phyloP scores from a whole-genome alignment of 2,329 filamentous ascomycete genomes.

The Pyricularia sp. region DNA sequence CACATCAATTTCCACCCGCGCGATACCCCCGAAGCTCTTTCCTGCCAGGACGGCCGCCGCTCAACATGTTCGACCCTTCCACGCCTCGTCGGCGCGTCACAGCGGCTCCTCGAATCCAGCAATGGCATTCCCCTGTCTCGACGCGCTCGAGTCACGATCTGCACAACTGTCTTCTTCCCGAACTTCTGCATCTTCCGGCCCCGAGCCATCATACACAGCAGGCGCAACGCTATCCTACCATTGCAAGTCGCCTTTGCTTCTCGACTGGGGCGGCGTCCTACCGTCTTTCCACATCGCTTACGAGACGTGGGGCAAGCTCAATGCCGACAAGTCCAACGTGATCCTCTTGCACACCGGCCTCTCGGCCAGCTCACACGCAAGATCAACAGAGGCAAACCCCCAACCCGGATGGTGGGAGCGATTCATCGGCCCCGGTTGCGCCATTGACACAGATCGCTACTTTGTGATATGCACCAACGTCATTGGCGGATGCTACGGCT shows the following conservation, averaged over 20 bases:
- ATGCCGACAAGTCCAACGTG: conserved; percentile 73
- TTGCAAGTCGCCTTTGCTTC: conserved; percentile 62
- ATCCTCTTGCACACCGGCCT: conserved; percentile 90
- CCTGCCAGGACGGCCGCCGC: not conserved
- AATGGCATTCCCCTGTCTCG: conserved; percentile 83
- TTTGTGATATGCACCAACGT: conserved; percentile 96
- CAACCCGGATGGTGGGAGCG: conserved; percentile 98
- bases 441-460: conserved; percentile 85
- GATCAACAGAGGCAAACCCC: conserved; percentile 77
- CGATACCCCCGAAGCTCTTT: not conserved
- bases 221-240: conserved; percentile 74
- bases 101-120: conserved; percentile 64
- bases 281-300: conserved; percentile 86
- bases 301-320: conserved; percentile 82
- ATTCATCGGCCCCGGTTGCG: conserved; percentile 83
- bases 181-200: conserved; percentile 59
- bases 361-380: conserved; percentile 94
- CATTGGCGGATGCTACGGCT: conserved; percentile 90
- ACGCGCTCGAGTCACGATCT: conserved; percentile 71
- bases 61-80: conserved; percentile 10
- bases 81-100: conserved; percentile 13
- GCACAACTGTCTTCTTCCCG: conserved; percentile 44
- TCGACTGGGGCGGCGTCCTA: conserved; percentile 94
- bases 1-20: not conserved
- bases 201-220: conserved; percentile 89